A percentile compares a stretch with the other conserved stretches of the same genome.
Evolutionary conservation across 2,329 filamentous ascomycete species (phyloP).

Genomic region (Podosphaera aphanis): DNA sequence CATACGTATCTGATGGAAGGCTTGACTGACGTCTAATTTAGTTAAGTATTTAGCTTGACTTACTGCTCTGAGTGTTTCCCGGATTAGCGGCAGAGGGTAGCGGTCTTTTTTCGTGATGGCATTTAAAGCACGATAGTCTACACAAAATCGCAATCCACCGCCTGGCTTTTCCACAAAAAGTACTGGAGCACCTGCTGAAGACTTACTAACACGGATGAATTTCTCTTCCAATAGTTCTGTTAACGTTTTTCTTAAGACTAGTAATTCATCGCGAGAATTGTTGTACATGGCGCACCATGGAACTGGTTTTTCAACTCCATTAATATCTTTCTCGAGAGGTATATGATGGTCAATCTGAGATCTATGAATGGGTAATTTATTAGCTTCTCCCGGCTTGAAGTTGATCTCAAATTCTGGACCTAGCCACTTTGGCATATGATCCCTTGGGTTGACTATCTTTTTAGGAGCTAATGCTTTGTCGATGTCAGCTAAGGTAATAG

Average conservation of each 20-base stretch:
- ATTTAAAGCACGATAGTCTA: neutral
- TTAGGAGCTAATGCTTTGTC: neutral
- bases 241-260: too few relatives aligned
- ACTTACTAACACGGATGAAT: too few relatives aligned
- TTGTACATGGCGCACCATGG: too few relatives aligned
- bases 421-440: neutral
- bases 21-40: neutral
- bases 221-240: too few relatives aligned
- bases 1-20: constrained; percentile 1
- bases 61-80: neutral
- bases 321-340: neutral
- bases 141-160: neutral
- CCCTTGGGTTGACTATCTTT: neutral
- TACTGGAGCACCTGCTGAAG: too few relatives aligned
- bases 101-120: neutral
- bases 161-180: neutral
- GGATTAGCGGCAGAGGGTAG: neutral
- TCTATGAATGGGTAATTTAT: neutral
- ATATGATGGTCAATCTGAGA: neutral
- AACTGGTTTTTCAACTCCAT: neutral
- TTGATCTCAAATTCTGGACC: neutral
- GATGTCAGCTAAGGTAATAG: neutral
- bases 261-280: too few relatives aligned
- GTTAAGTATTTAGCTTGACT: neutral
- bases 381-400: neutral